Evolutionary conservation across 441 rosid species (phyloP), one percentile per base, ranked within the genome.

Genomic region (Mallotus japonicus): DNA sequence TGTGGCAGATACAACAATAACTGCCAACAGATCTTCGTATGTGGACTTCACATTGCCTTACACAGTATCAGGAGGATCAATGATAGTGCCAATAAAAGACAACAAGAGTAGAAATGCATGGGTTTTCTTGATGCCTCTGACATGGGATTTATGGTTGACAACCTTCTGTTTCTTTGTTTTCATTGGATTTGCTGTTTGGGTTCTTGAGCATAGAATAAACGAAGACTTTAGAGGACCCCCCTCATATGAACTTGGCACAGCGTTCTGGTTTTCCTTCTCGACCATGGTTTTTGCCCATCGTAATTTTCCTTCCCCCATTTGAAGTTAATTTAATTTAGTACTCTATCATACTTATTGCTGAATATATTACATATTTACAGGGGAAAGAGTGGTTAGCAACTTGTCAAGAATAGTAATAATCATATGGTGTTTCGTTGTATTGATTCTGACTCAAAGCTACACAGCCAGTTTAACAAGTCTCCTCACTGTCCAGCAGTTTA

Each of bases 231-330:
- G 79, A 4, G 97, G 97, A 54, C 83, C 89, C 0, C 51, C 67
- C 11, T 37, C 34, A 0, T 71, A 83, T 54, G 93, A 91, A 85
- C 77, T 69, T 14, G 87, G 90, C 70, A 91, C 97, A 0, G 81
- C 84, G 74, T 44, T 86, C 53, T 85, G 89, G 93, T 91, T 89
- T 67, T 87, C 95, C 28, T 89, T 91, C 83, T 88, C 93, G 0
- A 92, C 85, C 63, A 80, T 92, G 89, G 89, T 86, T 51, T 90
- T 90, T 16, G 86, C 89, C 0, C 92, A 89, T 34, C 49, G 95
- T 89, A 83, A 60, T 19, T 63, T 64, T 24, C 32, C 32, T 28
- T 28, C 32, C 32, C 28, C 32, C 3, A 28, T 1, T 28, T 28
- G 3, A 28, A 28, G 32, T 28, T 24, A 24, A 24, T 24, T 28